Conservation (phyloP, 805 yeast species). For the Saccharomyces mikatae region DNA sequence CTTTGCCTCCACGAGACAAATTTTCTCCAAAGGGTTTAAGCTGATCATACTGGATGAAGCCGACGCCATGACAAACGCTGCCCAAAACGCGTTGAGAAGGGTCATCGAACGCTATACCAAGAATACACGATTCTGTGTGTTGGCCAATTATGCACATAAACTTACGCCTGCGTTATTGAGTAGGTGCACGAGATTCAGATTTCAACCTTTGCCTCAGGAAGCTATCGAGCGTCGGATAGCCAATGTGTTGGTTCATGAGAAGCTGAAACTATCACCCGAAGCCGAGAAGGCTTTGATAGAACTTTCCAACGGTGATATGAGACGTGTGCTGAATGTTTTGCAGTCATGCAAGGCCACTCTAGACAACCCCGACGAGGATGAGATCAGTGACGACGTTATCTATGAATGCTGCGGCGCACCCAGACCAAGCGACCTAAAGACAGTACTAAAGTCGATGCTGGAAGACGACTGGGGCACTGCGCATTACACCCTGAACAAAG, state of each 20-base stretch:
- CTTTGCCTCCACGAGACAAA: slow-evolving; percentile 93
- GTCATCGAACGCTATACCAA: slow-evolving; percentile 85
- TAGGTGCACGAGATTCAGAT: slow-evolving; percentile 91
- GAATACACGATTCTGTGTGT: slow-evolving; percentile 89
- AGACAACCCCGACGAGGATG: slow-evolving; percentile 39
- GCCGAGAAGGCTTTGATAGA: slow-evolving; percentile 62
- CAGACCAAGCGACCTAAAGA: slow-evolving; percentile 74
- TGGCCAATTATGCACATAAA: slow-evolving; percentile 94
- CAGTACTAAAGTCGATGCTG: slow-evolving; percentile 66
- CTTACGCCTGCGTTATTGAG: slow-evolving; percentile 90
- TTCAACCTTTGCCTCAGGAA: slow-evolving; percentile 64
- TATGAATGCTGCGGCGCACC: slow-evolving; percentile 97
- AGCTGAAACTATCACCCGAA: slow-evolving; percentile 45
- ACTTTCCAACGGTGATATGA: slow-evolving; percentile 91
- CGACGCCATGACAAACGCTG: slow-evolving; percentile 85
- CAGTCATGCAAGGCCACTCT: slow-evolving; percentile 88
- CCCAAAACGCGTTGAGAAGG: slow-evolving; percentile 75
- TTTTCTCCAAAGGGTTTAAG: slow-evolving; percentile 78
- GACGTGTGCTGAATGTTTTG: slow-evolving; percentile 84
- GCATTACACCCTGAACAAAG: slow-evolving; percentile 51
- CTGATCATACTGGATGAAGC: slow-evolving; percentile 92
- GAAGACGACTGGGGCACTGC: slow-evolving; percentile 86
- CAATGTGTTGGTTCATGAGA: slow-evolving; percentile 62
- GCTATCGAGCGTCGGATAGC: slow-evolving; percentile 64
- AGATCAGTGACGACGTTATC: slow-evolving; percentile 65